A percentile compares a stretch with the other conserved stretches of the same genome.
Conservation (phyloP, 176 grass and related monocot species). For the Melocanna baccifera region DNA sequence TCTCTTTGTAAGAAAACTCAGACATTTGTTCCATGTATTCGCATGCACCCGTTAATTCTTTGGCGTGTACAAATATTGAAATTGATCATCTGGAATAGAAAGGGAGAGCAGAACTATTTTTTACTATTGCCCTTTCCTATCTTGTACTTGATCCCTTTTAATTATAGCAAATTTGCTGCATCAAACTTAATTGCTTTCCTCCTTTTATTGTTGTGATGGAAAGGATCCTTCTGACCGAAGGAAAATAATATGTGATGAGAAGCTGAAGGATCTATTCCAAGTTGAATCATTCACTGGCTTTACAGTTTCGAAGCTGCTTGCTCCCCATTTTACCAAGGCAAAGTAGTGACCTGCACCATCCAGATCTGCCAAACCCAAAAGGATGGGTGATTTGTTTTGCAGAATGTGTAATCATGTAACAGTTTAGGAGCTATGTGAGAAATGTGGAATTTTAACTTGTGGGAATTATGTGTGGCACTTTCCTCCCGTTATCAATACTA, state of each 20-base stretch:
- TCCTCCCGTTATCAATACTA: slow-evolving; percentile 20
- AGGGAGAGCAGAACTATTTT: neutral
- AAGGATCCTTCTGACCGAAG: slow-evolving; percentile 99
- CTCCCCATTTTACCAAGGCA: slow-evolving; percentile 85
- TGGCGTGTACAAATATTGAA: neutral
- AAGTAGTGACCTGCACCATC: slow-evolving; percentile 33
- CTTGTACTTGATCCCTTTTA: neutral
- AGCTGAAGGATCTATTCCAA: slow-evolving; percentile 86
- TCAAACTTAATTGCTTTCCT: slow-evolving; percentile 6
- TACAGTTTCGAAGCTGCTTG: slow-evolving; percentile 71
- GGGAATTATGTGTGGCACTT: slow-evolving; percentile 6
- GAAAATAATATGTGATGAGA: slow-evolving; percentile 94
- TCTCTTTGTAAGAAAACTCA: neutral
- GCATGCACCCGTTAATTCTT: neutral
- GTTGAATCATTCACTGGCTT: slow-evolving; percentile 91
- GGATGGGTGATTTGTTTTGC: slow-evolving; percentile 54
- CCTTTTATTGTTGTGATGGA: slow-evolving; percentile 34
- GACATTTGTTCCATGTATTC: slow-evolving; percentile 3
- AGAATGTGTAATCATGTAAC: slow-evolving; percentile 47
- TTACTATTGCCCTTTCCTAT: neutral
- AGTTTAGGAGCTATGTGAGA: slow-evolving; percentile 23
- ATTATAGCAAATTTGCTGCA: neutral
- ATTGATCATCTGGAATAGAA: neutral
- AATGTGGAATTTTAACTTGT: slow-evolving; percentile 37
- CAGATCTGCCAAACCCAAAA: slow-evolving; percentile 42